Percentiles rank a stretch among this genome's conserved stretches.
These are phyloP conservation scores for Lophium mytilinum DNA, from an alignment of 495 filamentous ascomycete species.

Conservation along the genomic window DNA sequence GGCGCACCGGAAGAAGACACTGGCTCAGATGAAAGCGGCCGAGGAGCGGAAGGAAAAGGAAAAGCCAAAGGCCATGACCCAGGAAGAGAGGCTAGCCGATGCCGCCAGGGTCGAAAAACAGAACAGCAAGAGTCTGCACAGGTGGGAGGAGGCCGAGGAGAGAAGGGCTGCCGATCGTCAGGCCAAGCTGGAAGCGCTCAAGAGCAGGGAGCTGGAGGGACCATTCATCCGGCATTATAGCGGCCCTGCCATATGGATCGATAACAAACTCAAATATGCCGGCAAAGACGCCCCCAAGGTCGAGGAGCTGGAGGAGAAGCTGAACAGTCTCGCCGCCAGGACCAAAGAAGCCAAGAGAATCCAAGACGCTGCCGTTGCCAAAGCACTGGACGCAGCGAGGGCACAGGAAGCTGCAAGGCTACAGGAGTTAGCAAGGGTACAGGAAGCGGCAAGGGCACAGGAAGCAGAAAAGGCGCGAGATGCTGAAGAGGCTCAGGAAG, in stretches of 20 bases:
- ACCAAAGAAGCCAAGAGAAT: too few relatives aligned
- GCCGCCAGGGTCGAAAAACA: constrained; percentile 73
- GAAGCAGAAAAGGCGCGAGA: too few relatives aligned
- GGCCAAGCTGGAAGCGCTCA: constrained; percentile 72
- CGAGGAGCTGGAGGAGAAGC: constrained; percentile 49
- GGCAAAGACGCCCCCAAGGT: constrained; percentile 51
- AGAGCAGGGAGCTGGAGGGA: constrained; percentile 77
- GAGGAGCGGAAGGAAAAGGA: constrained; percentile 68
- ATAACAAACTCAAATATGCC: constrained; percentile 61
- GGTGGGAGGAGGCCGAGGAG: constrained; percentile 90
- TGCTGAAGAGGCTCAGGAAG: too few relatives aligned
- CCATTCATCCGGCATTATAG: constrained; percentile 93
- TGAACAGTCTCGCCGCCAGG: constrained; percentile 21
- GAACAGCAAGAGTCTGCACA: constrained; percentile 84
- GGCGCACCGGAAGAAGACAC: constrained; percentile 64
- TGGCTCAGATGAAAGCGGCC: constrained; percentile 81
- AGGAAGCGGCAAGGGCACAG: too few relatives aligned
- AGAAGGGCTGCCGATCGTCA: constrained; percentile 71
- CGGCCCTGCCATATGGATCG: constrained; percentile 67
- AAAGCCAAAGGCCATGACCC: constrained; percentile 73
- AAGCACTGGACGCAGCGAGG: not conserved
- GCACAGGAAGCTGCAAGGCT: too few relatives aligned
- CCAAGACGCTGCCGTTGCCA: not conserved
- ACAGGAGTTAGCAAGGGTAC: too few relatives aligned
- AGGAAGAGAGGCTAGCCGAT: constrained; percentile 76